Evolutionary conservation across 495 filamentous ascomycete genomes (phyloP), one percentile per base, ranked within the genome.

Genomic region (Hypomontagnella monticulosa): DNA sequence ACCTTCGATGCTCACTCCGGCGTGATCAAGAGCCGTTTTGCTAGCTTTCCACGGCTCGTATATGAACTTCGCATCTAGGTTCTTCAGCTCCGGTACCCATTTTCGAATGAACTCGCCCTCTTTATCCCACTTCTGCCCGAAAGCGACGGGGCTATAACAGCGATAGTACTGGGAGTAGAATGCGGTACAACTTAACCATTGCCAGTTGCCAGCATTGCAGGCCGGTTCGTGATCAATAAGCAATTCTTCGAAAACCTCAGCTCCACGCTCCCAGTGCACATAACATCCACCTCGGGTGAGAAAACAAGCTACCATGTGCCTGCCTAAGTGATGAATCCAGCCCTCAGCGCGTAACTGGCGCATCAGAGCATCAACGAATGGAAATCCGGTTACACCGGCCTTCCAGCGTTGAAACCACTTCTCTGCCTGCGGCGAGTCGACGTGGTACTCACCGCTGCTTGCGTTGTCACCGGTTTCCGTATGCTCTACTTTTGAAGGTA

Each of bases 331-430:
- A 67, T 91, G 89, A 36, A 92, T 90, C 89, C 88, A 92, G 14
- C 89, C 89, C 68, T 91, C 88, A 2, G 71, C 66, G 8, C 77
- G 75, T n/a, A 92, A 77, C 71, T 92, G 88, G 3, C 88, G 85
- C 89, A 92, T 91, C 32, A 91, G 71, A 0, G 88, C 89, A 65
- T 92, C 89, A 61, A 92, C 89, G 81, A 85, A 91, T 2, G 89
- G 89, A 62, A 91, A 91, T 1, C 88, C 88, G 0, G 89, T 91
- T 34, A 75, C 73, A 6, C 89, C 88, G 37, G 81, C 75, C 51
- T 81, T 84, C 89, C 89, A 91, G 23, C 88, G 83, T 36, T 75
- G 74, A 61, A 90, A 88, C 81, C 81, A 88, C n/a, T 70, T 71
- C 44, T 88, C 84, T 11, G 88, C 88, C 55, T 80, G 64, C 9